phyloP scores from a whole-genome alignment of 257 asterid genomes.

The Osmanthus fragrans region DNA sequence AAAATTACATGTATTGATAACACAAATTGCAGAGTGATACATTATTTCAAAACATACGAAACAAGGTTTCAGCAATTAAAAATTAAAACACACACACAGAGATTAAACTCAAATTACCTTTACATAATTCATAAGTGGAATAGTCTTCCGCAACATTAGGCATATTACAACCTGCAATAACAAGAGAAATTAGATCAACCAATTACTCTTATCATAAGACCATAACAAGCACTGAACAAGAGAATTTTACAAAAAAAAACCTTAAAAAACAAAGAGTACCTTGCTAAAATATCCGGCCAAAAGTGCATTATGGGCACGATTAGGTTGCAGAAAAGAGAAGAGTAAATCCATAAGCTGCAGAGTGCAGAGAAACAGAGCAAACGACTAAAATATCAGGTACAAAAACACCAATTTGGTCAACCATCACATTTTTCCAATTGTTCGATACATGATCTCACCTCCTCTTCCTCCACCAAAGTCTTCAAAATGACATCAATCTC shows the following conservation, averaged over 20 bases:
- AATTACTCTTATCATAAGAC: constrained; percentile 17
- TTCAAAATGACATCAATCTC: constrained; percentile 96
- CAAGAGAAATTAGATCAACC: constrained; percentile 31
- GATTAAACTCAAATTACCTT: constrained; percentile 51
- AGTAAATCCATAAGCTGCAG: constrained; percentile 92
- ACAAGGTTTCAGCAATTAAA: constrained; percentile 14
- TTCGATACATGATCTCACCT: constrained; percentile 50
- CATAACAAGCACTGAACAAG: constrained; percentile 16
- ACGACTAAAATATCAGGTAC: constrained; percentile 20
- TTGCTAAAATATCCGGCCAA: constrained; percentile 98
- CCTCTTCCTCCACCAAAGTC: constrained; percentile 94
- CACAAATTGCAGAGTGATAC: constrained; percentile 2
- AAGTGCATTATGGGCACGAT: constrained; percentile 77
- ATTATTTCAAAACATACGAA: not conserved
- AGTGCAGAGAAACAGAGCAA: constrained; percentile 38
- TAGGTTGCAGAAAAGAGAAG: constrained; percentile 92
- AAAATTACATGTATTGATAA: not conserved
- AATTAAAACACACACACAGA: not conserved
- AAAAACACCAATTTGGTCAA: constrained; percentile 15
- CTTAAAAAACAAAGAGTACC: constrained; percentile 39
- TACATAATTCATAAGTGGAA: constrained; percentile 81
- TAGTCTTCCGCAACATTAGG: constrained; percentile 83
- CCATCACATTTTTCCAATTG: constrained; percentile 14
- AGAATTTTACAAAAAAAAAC: not conserved
- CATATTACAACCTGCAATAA: constrained; percentile 82